phyloP scores from a whole-genome alignment of 306 rosid species.

The Neltuma alba region DNA sequence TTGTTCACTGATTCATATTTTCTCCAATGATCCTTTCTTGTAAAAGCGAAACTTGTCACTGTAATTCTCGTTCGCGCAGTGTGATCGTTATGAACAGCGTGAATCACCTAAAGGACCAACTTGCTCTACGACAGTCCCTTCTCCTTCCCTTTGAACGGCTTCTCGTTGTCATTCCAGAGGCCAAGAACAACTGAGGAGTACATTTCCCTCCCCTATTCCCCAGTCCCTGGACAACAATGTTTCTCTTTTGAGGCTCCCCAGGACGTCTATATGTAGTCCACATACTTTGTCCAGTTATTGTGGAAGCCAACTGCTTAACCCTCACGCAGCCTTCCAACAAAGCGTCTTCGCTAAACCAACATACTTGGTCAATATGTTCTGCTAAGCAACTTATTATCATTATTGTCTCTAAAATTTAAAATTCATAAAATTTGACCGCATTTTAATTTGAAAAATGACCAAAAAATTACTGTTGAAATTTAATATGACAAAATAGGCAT shows the following conservation, averaged over 20 bases:
- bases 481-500: too few species aligned
- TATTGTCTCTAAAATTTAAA: too few species aligned
- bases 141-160: neutral
- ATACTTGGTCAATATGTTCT: neutral
- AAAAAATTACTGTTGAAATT: too few species aligned
- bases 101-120: too few species aligned
- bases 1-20: neutral
- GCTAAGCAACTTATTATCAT: neutral
- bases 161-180: neutral
- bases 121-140: neutral
- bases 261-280: neutral
- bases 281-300: neutral
- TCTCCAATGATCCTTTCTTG: neutral
- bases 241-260: neutral
- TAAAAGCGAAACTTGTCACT: neutral
- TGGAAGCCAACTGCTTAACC: neutral
- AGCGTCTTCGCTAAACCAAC: neutral
- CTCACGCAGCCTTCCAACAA: neutral
- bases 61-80: neutral
- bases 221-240: neutral
- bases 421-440: too few species aligned
- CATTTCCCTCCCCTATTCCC: neutral
- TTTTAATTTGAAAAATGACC: too few species aligned
- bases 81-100: neutral
- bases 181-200: neutral